These are phyloP conservation scores for Phytophthora pinifolia DNA, from an alignment of 352 stramenopile genomes.

Conservation along the genomic window DNA sequence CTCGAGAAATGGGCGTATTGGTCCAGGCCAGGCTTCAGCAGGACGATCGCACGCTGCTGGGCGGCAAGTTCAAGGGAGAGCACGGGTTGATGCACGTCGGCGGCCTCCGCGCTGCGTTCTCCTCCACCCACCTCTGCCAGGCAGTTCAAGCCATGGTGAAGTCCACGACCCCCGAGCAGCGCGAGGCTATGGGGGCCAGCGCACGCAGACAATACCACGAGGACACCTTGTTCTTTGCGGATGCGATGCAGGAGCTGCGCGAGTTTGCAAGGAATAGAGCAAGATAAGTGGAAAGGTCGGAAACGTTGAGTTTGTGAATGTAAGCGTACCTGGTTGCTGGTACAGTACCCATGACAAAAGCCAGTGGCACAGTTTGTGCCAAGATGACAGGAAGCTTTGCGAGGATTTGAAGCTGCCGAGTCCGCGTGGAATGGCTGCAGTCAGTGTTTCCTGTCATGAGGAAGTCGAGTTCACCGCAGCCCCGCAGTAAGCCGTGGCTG, in stretches of 20 bases:
- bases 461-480: conserved; percentile 5
- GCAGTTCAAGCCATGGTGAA: conserved; percentile 38
- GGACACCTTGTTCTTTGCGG: conserved; percentile 54
- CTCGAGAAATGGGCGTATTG: conserved; percentile 36
- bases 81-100: conserved; percentile 31
- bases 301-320: no score
- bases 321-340: no score
- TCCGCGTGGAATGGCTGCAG: conserved; percentile 17
- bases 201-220: conserved; percentile 47
- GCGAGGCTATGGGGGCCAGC: conserved; percentile 28
- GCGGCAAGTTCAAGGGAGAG: conserved; percentile 31
- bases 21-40: conserved; percentile 1
- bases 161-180: conserved; percentile 27
- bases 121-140: conserved; percentile 31
- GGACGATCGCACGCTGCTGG: conserved; percentile 34
- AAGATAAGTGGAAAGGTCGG: conserved; percentile 7
- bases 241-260: conserved; percentile 41
- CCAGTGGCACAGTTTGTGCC: conserved; percentile 18
- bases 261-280: conserved; percentile 21
- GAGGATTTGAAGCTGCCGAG: conserved; percentile 18
- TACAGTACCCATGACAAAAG: no score
- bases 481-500: conserved; percentile 11
- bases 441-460: conserved; percentile 18
- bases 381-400: conserved; percentile 26
- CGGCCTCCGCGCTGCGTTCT: conserved; percentile 37